These are phyloP conservation scores for Leptographium wingfieldii DNA, from an alignment of 2,329 filamentous ascomycete genomes.

Conservation along the genomic window DNA sequence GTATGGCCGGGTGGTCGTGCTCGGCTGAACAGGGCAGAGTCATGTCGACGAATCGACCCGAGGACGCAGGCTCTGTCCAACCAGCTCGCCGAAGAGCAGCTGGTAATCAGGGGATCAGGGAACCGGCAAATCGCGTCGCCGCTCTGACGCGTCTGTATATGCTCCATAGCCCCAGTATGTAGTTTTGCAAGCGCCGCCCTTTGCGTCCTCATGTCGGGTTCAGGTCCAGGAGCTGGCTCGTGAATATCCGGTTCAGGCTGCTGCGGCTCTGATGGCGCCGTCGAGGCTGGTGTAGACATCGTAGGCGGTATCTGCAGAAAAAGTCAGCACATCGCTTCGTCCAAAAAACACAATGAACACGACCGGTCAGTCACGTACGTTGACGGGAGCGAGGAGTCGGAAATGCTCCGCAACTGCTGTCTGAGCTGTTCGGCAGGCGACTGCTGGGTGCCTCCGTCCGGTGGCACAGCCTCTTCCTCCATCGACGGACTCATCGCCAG, in stretches of 20 bases:
- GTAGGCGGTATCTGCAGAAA: slow-evolving; percentile 13
- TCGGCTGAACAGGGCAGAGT: no score
- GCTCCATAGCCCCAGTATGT: background rate
- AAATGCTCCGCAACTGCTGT: slow-evolving; percentile 17
- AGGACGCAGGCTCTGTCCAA: background rate
- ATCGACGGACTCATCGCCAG: slow-evolving; percentile 11
- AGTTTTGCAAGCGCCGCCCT: background rate
- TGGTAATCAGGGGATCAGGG: background rate
- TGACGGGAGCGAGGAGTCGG: slow-evolving; percentile 15
- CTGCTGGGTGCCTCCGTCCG: slow-evolving; percentile 10
- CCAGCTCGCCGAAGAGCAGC: background rate
- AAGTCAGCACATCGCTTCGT: background rate
- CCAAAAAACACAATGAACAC: background rate
- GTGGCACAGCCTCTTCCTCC: background rate
- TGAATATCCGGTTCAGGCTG: slow-evolving; percentile 16
- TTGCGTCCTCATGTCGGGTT: slow-evolving; percentile 11
- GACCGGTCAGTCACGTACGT: slow-evolving; percentile 4
- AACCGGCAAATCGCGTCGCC: background rate
- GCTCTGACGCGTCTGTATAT: background rate
- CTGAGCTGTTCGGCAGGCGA: slow-evolving; percentile 16
- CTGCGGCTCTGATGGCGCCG: slow-evolving; percentile 16
- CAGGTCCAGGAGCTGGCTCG: slow-evolving; percentile 15
- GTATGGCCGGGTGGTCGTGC: background rate
- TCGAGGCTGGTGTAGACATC: slow-evolving; percentile 15
- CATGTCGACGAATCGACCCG: background rate